Conservation (phyloP, 2,329 filamentous ascomycete species). For the Pseudohalonectria lignicola region DNA sequence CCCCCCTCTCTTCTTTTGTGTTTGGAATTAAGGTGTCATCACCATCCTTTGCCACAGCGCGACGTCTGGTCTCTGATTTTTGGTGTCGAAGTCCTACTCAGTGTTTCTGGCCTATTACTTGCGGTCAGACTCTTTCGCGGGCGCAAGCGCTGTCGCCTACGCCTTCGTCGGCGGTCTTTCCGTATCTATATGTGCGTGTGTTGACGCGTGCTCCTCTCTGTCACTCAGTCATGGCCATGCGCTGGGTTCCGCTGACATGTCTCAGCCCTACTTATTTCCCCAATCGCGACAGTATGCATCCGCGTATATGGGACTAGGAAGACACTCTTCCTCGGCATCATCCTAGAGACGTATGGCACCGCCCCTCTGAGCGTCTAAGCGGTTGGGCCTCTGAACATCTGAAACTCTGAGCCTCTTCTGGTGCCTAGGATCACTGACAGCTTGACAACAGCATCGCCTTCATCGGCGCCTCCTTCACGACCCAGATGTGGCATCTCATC, state of each 20-base stretch:
- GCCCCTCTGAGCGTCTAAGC: too few relatives aligned
- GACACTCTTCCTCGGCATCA: slow-evolving; percentile 53
- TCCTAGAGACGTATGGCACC: slow-evolving; percentile 40
- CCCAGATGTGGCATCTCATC: slow-evolving; percentile 63
- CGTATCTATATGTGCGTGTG: slow-evolving; percentile 36
- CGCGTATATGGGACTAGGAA: slow-evolving; percentile 51
- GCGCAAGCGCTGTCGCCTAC: slow-evolving; percentile 53
- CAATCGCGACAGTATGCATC: slow-evolving; percentile 51
- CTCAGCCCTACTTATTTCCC: slow-evolving; percentile 55
- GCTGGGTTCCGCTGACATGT: too few relatives aligned
- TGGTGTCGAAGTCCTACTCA: slow-evolving; percentile 32
- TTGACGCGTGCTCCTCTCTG: not conserved
- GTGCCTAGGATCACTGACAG: too few relatives aligned
- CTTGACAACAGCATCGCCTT: slow-evolving; percentile 37
- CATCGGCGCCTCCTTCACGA: slow-evolving; percentile 59
- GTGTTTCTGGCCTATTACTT: slow-evolving; percentile 49
- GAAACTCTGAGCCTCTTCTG: too few relatives aligned
- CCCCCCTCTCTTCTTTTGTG: too few relatives aligned
- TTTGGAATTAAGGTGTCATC: too few relatives aligned
- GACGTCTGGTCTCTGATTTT: not conserved
- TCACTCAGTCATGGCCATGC: too few relatives aligned
- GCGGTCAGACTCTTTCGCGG: slow-evolving; percentile 47
- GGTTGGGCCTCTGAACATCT: too few relatives aligned
- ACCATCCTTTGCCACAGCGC: too few relatives aligned
- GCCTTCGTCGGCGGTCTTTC: slow-evolving; percentile 69